These are phyloP conservation scores for Dacryopinax spathularia DNA, from an alignment of 768 basidiomycete species.

Conservation along the genomic window DNA sequence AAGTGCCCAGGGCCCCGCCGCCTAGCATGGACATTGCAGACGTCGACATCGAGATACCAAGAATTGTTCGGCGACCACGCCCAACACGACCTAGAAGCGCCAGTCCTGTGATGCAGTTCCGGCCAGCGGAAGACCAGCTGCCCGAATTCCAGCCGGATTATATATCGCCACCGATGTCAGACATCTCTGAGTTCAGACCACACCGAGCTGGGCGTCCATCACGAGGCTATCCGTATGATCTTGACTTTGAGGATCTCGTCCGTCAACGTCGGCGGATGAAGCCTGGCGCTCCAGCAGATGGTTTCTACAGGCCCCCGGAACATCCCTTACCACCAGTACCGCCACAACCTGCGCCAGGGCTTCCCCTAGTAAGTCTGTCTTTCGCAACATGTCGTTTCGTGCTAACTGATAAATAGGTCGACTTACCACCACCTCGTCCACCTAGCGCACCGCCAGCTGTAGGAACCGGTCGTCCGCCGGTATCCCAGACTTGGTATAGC, in stretches of 20 bases:
- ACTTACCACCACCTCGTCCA: neutral
- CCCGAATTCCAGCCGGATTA: neutral
- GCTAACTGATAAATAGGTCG: neutral
- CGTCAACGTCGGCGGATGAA: constrained; percentile 1
- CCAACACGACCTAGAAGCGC: constrained; percentile 4
- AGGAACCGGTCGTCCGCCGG: neutral
- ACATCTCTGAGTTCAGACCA: neutral
- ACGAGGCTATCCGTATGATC: neutral
- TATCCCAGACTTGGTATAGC: neutral
- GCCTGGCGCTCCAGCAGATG: neutral
- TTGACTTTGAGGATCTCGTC: neutral
- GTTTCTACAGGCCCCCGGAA: neutral
- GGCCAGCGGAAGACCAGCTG: neutral
- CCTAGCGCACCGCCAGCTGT: neutral
- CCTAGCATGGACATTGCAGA: constrained; percentile 5
- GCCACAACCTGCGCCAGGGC: neutral
- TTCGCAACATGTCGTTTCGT: neutral
- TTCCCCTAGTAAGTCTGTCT: neutral
- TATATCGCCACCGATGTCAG: neutral
- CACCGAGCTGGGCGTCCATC: neutral
- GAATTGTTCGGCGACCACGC: constrained; percentile 3
- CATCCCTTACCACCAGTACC: neutral
- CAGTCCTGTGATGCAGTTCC: constrained; percentile 6
- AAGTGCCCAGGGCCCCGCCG: neutral
- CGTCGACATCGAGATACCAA: neutral